phyloP scores from a whole-genome alignment of 83 land plant genomes.

The Diphasiastrum complanatum region DNA sequence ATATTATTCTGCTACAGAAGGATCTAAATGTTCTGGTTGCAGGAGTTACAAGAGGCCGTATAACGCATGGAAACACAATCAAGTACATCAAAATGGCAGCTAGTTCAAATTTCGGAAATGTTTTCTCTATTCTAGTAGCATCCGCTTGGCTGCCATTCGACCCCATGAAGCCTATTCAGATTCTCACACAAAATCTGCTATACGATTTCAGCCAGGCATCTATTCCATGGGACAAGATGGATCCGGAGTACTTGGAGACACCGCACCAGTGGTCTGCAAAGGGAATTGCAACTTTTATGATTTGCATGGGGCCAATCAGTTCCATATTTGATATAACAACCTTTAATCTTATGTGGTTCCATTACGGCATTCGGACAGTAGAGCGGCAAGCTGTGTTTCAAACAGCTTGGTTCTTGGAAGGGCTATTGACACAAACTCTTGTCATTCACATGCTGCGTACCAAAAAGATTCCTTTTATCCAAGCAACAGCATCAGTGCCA shows the following conservation, averaged over 20 bases:
- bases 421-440: constrained; percentile 47
- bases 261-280: constrained; percentile 43
- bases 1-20: constrained; percentile 52
- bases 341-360: constrained; percentile 37
- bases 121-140: constrained; percentile 43
- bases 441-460: constrained; percentile 49
- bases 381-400: constrained; percentile 21
- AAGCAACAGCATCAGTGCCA: constrained; percentile 46
- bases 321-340: constrained; percentile 35
- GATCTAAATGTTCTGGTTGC: constrained; percentile 53
- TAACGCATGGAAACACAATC: constrained; percentile 50
- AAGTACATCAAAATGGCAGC: constrained; percentile 53
- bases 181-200: constrained; percentile 45
- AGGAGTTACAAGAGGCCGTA: constrained; percentile 43
- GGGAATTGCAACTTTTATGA: constrained; percentile 33
- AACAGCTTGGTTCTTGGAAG: constrained; percentile 49
- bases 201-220: constrained; percentile 44
- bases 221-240: constrained; percentile 67
- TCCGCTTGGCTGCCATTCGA: constrained; percentile 33
- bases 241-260: constrained; percentile 33
- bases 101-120: constrained; percentile 39
- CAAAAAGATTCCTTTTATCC: constrained; percentile 46
- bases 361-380: constrained; percentile 15
- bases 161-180: constrained; percentile 46
- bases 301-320: constrained; percentile 45